phyloP scores from a whole-genome alignment of 108 stramenopile genomes.

The Bacterosira constricta region DNA sequence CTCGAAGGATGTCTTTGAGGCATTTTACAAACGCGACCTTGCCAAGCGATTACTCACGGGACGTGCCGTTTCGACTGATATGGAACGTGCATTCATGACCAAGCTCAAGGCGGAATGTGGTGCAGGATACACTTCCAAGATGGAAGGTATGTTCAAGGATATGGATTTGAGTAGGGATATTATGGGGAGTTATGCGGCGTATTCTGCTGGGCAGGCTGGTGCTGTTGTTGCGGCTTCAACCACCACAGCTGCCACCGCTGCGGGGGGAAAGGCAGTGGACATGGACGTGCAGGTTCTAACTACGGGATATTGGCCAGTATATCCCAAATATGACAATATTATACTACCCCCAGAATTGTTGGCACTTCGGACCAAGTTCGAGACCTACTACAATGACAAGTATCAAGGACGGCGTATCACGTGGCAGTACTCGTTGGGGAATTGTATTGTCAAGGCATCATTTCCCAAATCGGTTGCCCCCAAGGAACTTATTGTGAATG shows the following conservation, averaged over 20 bases:
- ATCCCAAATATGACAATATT: conserved; percentile 76
- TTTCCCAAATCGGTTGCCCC: conserved; percentile 39
- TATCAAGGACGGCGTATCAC: conserved; percentile 94
- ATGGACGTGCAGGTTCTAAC: conserved; percentile 93
- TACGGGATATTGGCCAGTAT: conserved; percentile 97
- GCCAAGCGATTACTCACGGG: conserved; percentile 95
- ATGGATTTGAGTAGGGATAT: conserved; percentile 92
- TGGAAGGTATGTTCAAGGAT: conserved; percentile 99
- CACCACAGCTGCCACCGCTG: conserved; percentile 24
- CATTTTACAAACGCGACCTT: conserved; percentile 95
- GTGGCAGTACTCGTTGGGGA: conserved; percentile 94
- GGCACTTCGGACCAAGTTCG: conserved; percentile 62
- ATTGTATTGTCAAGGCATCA: conserved; percentile 75
- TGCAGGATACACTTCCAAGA: conserved; percentile 95
- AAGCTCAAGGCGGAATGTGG: conserved; percentile 98
- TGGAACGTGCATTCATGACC: conserved; percentile 91
- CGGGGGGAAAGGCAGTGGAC: conserved; percentile 50
- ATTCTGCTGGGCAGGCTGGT: conserved; percentile 42
- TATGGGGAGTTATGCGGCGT: conserved; percentile 82
- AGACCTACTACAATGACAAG: conserved; percentile 85
- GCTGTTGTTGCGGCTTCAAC: no score
- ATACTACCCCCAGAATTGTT: conserved; percentile 67
- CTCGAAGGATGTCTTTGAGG: conserved; percentile 98
- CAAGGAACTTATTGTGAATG: conserved; percentile 85
- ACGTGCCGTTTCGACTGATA: conserved; percentile 78